These are phyloP conservation scores for Macadamia integrifolia DNA, from an alignment of 164 flowering plant species.

Conservation along the genomic window DNA sequence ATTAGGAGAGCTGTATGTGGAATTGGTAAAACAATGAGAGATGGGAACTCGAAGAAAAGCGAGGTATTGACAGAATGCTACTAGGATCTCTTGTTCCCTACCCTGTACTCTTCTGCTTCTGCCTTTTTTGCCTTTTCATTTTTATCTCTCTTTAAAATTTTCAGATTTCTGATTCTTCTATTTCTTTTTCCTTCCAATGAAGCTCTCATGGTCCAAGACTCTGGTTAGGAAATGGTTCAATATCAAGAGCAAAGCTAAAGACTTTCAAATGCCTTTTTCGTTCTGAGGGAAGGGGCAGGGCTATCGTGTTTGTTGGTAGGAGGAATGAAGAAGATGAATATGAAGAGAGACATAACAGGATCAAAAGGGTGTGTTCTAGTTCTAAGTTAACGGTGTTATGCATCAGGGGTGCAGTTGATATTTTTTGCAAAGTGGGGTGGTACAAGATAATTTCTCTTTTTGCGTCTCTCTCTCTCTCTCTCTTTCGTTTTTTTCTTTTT, in stretches of 20 bases:
- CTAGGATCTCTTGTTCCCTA: background rate
- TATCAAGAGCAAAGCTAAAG: conserved; percentile 70
- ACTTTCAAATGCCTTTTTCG: conserved; percentile 29
- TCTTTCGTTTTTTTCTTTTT: no score
- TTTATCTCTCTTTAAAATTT: conserved; percentile 1
- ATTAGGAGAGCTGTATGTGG: conserved; percentile 46
- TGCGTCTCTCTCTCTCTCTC: no score
- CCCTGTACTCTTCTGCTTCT: background rate
- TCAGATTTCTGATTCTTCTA: conserved; percentile 3
- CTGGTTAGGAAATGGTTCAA: conserved; percentile 85
- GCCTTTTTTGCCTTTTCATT: background rate
- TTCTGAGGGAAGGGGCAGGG: no score
- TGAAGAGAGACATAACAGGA: no score
- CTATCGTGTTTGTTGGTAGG: no score
- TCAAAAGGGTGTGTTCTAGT: no score
- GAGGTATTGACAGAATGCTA: conserved; percentile 29
- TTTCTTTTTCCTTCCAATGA: conserved; percentile 9
- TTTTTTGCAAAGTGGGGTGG: no score
- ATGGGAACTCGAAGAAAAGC: conserved; percentile 84
- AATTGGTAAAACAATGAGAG: conserved; percentile 72
- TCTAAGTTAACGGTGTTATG: no score
- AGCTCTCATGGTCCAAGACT: conserved; percentile 87
- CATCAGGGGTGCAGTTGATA: no score
- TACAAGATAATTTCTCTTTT: no score
- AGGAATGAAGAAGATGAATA: no score